Percentiles rank a stretch among this genome's conserved stretches.
phyloP scores from a whole-genome alignment of 192 early-diverging fungal species.

The Obelidium mucronatum region DNA sequence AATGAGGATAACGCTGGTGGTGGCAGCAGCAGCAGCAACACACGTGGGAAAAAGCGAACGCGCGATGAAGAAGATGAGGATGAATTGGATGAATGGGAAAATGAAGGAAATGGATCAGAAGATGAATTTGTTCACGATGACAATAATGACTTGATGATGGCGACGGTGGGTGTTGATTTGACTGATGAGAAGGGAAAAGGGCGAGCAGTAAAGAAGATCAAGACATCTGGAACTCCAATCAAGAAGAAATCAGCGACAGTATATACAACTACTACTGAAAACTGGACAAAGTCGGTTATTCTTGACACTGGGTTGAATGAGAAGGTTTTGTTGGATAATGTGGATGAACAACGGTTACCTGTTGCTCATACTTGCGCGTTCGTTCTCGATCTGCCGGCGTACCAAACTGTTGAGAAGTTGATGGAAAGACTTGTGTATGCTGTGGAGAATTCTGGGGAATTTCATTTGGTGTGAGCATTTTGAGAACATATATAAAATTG shows the following conservation, averaged over 20 bases:
- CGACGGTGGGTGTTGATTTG: not conserved
- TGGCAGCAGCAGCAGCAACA: not conserved
- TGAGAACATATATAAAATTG: not conserved
- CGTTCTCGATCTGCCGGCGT: slow-evolving; percentile 34
- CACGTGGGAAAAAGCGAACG: slow-evolving; percentile 21
- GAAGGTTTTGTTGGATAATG: not conserved
- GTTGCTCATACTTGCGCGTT: slow-evolving; percentile 32
- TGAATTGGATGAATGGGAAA: slow-evolving; percentile 33
- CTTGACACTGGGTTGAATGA: slow-evolving; percentile 24
- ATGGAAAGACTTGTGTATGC: slow-evolving; percentile 34
- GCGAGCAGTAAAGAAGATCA: not conserved
- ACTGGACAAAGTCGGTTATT: slow-evolving; percentile 14
- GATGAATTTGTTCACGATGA: not conserved
- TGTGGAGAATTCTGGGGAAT: slow-evolving; percentile 29
- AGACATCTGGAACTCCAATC: not conserved
- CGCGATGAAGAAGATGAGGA: slow-evolving; percentile 16
- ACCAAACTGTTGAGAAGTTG: slow-evolving; percentile 28
- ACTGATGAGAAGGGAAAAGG: not conserved
- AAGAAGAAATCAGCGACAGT: slow-evolving; percentile 3
- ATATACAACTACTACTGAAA: not conserved
- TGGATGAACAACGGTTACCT: slow-evolving; percentile 26
- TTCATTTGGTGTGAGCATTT: slow-evolving; percentile 36
- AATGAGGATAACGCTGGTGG: not conserved
- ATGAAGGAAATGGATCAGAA: not conserved
- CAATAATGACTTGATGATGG: not conserved